Evolutionary conservation across 106 monocot genomes (phyloP).

Genomic region (Ottelia alismoides): DNA sequence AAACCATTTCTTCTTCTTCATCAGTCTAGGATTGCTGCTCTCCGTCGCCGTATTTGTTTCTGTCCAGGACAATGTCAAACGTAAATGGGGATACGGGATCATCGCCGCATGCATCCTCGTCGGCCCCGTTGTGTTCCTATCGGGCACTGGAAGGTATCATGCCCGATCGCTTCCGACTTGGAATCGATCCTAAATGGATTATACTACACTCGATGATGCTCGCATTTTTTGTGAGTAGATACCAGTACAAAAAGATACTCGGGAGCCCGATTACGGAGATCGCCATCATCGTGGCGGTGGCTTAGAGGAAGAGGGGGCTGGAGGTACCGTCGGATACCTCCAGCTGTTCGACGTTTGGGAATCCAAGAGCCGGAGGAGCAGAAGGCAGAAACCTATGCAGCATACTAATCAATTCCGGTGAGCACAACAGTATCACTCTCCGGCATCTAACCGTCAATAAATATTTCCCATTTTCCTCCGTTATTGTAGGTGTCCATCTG

Average conservation of each 20-base stretch:
- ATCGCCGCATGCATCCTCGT: constrained; percentile 1
- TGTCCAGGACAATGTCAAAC: constrained; percentile 1
- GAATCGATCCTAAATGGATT: no score
- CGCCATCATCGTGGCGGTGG: neutral
- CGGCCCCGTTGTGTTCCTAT: constrained; percentile 1
- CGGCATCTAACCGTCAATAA: no score
- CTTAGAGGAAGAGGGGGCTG: neutral
- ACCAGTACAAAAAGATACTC: constrained; percentile 2
- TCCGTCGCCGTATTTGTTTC: constrained; percentile 6
- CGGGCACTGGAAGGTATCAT: neutral
- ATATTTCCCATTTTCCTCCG: no score
- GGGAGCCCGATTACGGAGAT: constrained; percentile 6
- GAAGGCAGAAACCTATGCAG: neutral
- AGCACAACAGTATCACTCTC: no score
- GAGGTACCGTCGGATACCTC: neutral
- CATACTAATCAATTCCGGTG: constrained; percentile 8
- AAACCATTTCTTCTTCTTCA: constrained; percentile 11
- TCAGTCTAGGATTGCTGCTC: constrained; percentile 6
- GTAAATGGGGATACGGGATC: constrained; percentile 7
- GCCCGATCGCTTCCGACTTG: no score
- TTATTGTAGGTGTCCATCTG: no score
- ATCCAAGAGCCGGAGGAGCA: neutral
- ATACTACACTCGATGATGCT: no score
- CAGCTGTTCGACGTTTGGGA: neutral
- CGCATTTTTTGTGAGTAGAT: no score